These are phyloP conservation scores for Naganishia onofrii DNA, from an alignment of 768 basidiomycete species.

Conservation along the genomic window DNA sequence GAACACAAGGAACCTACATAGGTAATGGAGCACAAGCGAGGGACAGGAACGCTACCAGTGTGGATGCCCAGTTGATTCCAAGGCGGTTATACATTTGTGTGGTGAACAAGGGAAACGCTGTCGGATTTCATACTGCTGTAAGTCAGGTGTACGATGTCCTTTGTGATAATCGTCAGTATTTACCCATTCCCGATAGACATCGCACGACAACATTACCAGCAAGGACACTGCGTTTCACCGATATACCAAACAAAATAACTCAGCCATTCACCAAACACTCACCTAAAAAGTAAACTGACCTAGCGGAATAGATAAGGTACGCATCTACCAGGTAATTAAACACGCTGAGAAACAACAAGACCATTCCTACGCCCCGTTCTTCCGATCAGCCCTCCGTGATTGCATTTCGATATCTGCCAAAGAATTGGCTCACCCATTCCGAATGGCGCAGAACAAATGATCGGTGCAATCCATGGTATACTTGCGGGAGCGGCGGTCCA, in stretches of 20 bases:
- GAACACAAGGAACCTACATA: conserved; percentile 11
- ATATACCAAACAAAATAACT: not conserved
- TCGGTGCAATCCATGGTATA: conserved; percentile 69
- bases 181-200: conserved; percentile 59
- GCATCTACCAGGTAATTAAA: conserved; percentile 31
- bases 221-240: conserved; percentile 58
- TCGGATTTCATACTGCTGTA: conserved; percentile 37
- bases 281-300: conserved; percentile 36
- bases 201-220: conserved; percentile 67
- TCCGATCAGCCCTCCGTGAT: not conserved
- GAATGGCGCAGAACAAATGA: conserved; percentile 60
- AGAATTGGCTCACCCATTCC: conserved; percentile 10
- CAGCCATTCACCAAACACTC: not conserved
- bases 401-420: no score
- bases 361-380: conserved; percentile 29
- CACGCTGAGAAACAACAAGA: conserved; percentile 18
- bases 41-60: conserved; percentile 39
- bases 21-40: conserved; percentile 39
- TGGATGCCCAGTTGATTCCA: conserved; percentile 39
- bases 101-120: conserved; percentile 73
- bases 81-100: conserved; percentile 58
- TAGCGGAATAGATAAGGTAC: conserved; percentile 53
- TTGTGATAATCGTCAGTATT: not conserved
- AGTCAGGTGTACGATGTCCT: not conserved
- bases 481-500: conserved; percentile 62